Conservation (phyloP, 495 filamentous ascomycete genomes). For the Aspergillus indologenus region DNA sequence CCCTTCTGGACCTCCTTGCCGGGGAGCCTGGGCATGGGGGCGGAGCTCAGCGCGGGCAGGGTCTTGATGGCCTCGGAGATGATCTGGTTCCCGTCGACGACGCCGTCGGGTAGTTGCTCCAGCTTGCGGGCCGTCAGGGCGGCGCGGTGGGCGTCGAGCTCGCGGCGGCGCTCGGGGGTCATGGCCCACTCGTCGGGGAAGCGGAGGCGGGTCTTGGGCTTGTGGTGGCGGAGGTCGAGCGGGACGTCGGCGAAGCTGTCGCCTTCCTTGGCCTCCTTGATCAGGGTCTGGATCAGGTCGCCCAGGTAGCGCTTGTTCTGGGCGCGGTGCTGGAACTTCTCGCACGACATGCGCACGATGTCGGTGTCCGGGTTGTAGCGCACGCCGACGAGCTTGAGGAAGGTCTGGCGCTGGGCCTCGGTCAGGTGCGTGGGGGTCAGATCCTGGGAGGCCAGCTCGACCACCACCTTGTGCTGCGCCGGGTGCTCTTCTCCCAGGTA, state of each 20-base stretch:
- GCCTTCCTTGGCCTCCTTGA: slow-evolving; percentile 74
- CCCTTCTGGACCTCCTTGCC: slow-evolving; percentile 40
- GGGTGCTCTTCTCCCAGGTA: slow-evolving; percentile 95
- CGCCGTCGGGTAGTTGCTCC: slow-evolving; percentile 23
- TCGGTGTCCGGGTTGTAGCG: slow-evolving; percentile 88
- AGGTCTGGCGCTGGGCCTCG: slow-evolving; percentile 66
- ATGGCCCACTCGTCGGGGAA: slow-evolving; percentile 84
- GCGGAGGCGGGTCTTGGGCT: slow-evolving; percentile 57
- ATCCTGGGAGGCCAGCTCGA: slow-evolving; percentile 77
- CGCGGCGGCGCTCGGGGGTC: slow-evolving; percentile 62
- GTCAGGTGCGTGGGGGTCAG: slow-evolving; percentile 57
- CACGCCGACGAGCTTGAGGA: slow-evolving; percentile 82
- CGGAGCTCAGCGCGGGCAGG: slow-evolving; percentile 38
- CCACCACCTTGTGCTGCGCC: slow-evolving; percentile 85
- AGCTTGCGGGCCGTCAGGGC: slow-evolving; percentile 27
- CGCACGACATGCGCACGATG: slow-evolving; percentile 85
- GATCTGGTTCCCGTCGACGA: slow-evolving; percentile 41
- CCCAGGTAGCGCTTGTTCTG: slow-evolving; percentile 96
- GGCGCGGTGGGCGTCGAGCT: slow-evolving; percentile 58
- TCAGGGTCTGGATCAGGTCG: slow-evolving; percentile 68
- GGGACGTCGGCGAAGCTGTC: slow-evolving; percentile 89
- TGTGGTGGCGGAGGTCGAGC: slow-evolving; percentile 85
- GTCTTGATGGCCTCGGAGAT: slow-evolving; percentile 31
- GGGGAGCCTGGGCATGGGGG: slow-evolving; percentile 28
- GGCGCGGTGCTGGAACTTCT: slow-evolving; percentile 78